Conservation (phyloP, 108 stramenopile genomes). For the Fragilaria crotonensis region DNA sequence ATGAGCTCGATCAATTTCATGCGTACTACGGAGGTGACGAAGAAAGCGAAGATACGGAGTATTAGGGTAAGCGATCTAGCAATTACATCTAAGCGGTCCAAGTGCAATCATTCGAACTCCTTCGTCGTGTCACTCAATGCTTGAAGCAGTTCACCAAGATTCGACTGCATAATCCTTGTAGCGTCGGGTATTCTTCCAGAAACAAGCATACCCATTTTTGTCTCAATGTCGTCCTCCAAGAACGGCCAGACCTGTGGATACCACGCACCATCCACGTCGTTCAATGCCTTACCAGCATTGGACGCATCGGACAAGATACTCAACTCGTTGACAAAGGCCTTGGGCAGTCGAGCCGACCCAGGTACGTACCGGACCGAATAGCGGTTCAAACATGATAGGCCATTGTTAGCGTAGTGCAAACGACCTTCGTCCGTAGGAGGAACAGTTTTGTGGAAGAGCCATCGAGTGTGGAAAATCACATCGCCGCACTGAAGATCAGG, state of each 20-base stretch:
- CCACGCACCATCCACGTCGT: constrained; percentile 33
- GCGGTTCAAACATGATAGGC: constrained; percentile 12
- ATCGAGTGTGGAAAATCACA: constrained; percentile 46
- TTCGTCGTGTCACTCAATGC: too few species aligned
- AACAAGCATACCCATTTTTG: not conserved
- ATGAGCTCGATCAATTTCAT: constrained; percentile 84
- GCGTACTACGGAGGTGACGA: constrained; percentile 56
- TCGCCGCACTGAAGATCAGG: constrained; percentile 43
- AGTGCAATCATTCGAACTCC: too few species aligned
- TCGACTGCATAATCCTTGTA: not conserved
- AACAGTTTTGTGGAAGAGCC: constrained; percentile 52
- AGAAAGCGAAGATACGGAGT: constrained; percentile 1
- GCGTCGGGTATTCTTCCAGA: not conserved
- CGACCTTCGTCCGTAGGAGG: constrained; percentile 17
- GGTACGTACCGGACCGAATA: constrained; percentile 52
- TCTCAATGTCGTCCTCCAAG: not conserved
- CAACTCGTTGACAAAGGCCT: constrained; percentile 34
- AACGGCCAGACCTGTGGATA: constrained; percentile 52
- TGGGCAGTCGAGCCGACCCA: constrained; percentile 28
- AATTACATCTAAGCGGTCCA: too few species aligned
- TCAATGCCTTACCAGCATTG: constrained; percentile 30
- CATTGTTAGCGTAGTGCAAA: constrained; percentile 4
- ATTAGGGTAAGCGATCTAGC: too few species aligned
- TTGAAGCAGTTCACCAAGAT: not conserved
- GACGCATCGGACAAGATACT: constrained; percentile 22